These are phyloP conservation scores for Claviceps sp. DNA, from an alignment of 2,329 filamentous ascomycete genomes.

Conservation along the genomic window DNA sequence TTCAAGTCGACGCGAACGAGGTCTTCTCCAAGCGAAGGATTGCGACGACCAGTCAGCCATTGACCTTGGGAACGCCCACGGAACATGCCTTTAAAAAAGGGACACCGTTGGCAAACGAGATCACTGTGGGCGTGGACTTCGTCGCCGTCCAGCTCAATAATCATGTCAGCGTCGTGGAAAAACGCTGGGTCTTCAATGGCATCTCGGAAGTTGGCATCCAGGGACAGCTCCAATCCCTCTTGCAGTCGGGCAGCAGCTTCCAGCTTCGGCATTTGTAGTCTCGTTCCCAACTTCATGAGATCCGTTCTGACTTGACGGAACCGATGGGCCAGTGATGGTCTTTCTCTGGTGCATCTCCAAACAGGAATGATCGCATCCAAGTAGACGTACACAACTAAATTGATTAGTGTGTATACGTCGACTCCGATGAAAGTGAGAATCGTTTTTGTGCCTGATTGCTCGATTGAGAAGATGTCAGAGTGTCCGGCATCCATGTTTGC, in stretches of 20 bases:
- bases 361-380: conserved; percentile 68
- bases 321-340: conserved; percentile 50
- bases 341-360: conserved; percentile 66
- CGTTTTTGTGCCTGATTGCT: conserved; percentile 32
- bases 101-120: conserved; percentile 69
- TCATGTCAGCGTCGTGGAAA: conserved; percentile 66
- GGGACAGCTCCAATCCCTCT: conserved; percentile 45
- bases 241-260: conserved; percentile 70
- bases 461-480: conserved; percentile 18
- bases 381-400: conserved; percentile 69
- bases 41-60: conserved; percentile 66
- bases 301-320: conserved; percentile 73
- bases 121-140: conserved; percentile 63
- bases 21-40: conserved; percentile 20
- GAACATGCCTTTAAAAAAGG: conserved; percentile 86
- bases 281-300: conserved; percentile 71
- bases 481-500: conserved; percentile 8
- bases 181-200: conserved; percentile 58
- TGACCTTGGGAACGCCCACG: conserved; percentile 71
- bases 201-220: conserved; percentile 56
- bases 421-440: conserved; percentile 52
- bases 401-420: conserved; percentile 67
- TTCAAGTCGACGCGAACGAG: conserved; percentile 64
- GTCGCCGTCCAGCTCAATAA: conserved; percentile 66
- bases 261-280: conserved; percentile 55